Base-by-base conservation (phyloP, 331 rosid genomes). In the Prunus yedoensis region DNA sequence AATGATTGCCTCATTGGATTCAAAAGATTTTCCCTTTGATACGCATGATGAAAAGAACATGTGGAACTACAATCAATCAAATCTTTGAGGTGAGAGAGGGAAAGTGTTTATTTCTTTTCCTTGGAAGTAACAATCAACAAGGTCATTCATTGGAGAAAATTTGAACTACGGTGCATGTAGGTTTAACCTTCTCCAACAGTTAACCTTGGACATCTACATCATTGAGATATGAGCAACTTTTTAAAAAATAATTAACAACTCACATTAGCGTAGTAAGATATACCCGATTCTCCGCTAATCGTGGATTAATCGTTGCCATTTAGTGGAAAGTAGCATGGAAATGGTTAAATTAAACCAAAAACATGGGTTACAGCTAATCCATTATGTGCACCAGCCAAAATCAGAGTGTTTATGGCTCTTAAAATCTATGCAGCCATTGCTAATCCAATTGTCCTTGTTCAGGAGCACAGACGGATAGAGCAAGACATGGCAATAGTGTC, bases 351-450 rank as follows among this genome's bases (percentile, higher is more conserved):
- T 13, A 66, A 54, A 41, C 25, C 46, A 9, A 63, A 45, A 12
- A 67, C 63, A 73, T 86, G 97, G 86, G 54, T 45, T 83, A 89
- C 91, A 89, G 94, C 97, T 87, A 84, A 84, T 35, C 67, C 70
- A 38, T 38, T 2, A 32, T 3, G 16, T 35, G 46, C 73, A 71
- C 50, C 50, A 11, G 70, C 70, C 28, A n/a, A 61, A 14, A n/a
- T 4, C 1, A 0, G 3, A 18, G 4, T 35, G 50, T 65, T 10
- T 4, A 21, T 35, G 5, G 68, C 47, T 10, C 68, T 63, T 25
- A 59, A 13, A 15, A 13, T 61, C 67, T 14, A 61, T 30, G 66
- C 66, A 10, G 27, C 69, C 30, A 6, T 6, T 59, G 65, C 38
- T 59, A 25, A 57, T 57, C 2, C 3, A 18, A n/a, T 57, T 57